Evolutionary conservation across 306 rosid genomes (phyloP), one percentile per base, ranked within the genome.

Genomic region (Vicia sativa): DNA sequence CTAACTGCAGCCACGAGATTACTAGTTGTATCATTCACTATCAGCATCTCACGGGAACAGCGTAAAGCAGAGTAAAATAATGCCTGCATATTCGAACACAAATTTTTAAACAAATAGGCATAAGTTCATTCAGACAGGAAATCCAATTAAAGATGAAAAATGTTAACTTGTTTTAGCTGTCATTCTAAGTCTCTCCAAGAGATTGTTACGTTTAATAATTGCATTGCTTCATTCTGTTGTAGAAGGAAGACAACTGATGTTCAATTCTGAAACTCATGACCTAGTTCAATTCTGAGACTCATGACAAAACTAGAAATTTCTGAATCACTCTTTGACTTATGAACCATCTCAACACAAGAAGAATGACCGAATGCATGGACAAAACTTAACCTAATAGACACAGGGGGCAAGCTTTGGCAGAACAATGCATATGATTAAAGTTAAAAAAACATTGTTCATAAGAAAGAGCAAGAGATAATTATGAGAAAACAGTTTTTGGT

Each of bases 21-120:
- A 78, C 83, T 92, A 4, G 96, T 84, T 56, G 81, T 67, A 21
- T 92, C 97, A 44, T 86, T 89, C 60, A 92, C 90, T 67, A 77
- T 81, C 58, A 92, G 84, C 85, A 92, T 92, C 81, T 92, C 97
- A 11, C 92, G 86, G 19, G 95, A 85, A 77, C 85, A 77, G 52
- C 96, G 89, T 13, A 92, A 73, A 67, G 97, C 96, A 1, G 97
- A 89, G 68, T 87, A 92, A 77, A 92, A 92, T 26, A 92, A 77
- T 5, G 96, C 95, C 97, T 92, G 81, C 52, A 79, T 52, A 49
- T 53, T 45, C 44, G 68, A 19, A 28, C 19, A 62, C 31, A 75
- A 72, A 71, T 9, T 6, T 35, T 11, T 52, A 37, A 75, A 79
- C 18, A 57, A 67, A 49, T 52, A 49, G 25, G 6, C 37, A 65